Percentiles rank a stretch among this genome's conserved stretches.
phyloP scores from a whole-genome alignment of 129 eudicot genomes.

The Helichrysum umbraculigerum region DNA sequence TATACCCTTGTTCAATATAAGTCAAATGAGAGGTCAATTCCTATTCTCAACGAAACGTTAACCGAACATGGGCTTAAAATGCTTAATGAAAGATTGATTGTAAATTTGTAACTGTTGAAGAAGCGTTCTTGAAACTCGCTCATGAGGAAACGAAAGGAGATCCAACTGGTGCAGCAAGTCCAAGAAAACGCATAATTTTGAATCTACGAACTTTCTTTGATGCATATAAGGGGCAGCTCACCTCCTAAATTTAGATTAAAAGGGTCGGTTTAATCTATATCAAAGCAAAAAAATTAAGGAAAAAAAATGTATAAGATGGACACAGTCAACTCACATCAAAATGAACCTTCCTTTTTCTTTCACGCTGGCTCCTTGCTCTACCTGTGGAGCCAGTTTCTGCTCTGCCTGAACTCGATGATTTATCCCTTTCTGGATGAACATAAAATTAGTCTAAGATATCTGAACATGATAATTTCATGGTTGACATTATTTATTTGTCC shows the following conservation, averaged over 20 bases:
- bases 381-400: constrained; percentile 29
- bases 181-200: constrained; percentile 59
- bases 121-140: neutral
- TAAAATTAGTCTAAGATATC: constrained; percentile 17
- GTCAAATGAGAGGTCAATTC: constrained; percentile 21
- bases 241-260: constrained; percentile 37
- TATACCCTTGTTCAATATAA: constrained; percentile 22
- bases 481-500: constrained; percentile 6
- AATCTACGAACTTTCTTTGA: constrained; percentile 48
- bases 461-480: constrained; percentile 2
- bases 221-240: constrained; percentile 35
- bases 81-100: constrained; percentile 1
- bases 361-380: constrained; percentile 50
- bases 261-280: neutral
- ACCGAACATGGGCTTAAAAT: neutral
- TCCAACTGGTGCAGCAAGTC: constrained; percentile 64
- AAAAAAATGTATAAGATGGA: constrained; percentile 11
- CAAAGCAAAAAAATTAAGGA: no score
- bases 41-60: constrained; percentile 23
- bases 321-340: constrained; percentile 51
- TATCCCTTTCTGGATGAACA: constrained; percentile 33
- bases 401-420: constrained; percentile 44
- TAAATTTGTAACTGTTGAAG: neutral
- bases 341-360: constrained; percentile 50
- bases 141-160: constrained; percentile 41